Evolutionary conservation across 352 stramenopile species (phyloP).

Genomic region (Globisporangium yorkense): DNA sequence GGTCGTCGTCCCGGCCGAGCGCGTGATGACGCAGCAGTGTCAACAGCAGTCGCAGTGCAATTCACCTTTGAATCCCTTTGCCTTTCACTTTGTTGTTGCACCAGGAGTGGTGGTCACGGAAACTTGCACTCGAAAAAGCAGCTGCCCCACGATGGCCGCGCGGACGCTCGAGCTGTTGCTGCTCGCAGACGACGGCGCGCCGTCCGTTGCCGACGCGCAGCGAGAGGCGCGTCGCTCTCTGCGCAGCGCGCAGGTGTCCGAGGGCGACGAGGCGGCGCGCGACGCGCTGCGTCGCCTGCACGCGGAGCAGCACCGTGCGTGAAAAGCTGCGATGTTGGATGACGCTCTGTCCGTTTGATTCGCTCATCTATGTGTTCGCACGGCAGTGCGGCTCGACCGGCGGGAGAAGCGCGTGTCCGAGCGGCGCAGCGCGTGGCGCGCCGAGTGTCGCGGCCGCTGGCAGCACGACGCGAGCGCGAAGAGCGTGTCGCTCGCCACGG

Average conservation of each 20-base stretch:
- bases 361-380: background rate
- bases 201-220: conserved; percentile 21
- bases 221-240: conserved; percentile 36
- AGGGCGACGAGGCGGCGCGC: conserved; percentile 20
- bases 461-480: conserved; percentile 14
- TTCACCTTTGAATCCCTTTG: background rate
- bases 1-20: conserved; percentile 11
- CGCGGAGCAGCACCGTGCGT: conserved; percentile 39
- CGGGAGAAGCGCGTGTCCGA: conserved; percentile 25
- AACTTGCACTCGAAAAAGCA: background rate
- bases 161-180: conserved; percentile 30
- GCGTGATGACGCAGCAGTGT: background rate
- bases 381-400: conserved; percentile 23
- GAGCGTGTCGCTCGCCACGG: conserved; percentile 24
- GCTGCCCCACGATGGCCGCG: background rate
- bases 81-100: background rate
- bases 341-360: background rate
- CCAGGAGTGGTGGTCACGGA: background rate
- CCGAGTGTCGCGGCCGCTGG: conserved; percentile 31
- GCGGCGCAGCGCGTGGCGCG: conserved; percentile 27
- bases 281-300: conserved; percentile 36
- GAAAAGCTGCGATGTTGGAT: background rate
- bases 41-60: too few species aligned
- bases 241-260: conserved; percentile 10
- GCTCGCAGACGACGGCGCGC: conserved; percentile 13